These are phyloP conservation scores for Apiospora saccharicola DNA, from an alignment of 2,329 filamentous ascomycete species.

Conservation along the genomic window DNA sequence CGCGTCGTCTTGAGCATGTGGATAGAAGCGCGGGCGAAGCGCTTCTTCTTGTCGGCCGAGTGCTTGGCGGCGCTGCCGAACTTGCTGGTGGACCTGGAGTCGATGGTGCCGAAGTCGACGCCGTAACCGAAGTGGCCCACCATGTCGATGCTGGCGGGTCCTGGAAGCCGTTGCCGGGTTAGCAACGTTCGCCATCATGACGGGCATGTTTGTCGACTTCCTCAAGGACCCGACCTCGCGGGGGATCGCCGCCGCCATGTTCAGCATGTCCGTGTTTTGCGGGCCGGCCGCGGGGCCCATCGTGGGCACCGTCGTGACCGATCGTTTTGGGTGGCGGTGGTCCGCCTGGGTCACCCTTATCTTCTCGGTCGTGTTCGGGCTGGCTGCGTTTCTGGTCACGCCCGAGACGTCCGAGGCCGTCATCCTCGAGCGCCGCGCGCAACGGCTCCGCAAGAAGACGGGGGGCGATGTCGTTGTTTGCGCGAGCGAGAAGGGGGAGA, in stretches of 20 bases:
- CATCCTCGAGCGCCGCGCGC: background rate
- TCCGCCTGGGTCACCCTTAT: background rate
- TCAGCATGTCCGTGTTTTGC: background rate
- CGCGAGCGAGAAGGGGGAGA: background rate
- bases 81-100: background rate
- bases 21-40: constrained; percentile 65
- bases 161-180: background rate
- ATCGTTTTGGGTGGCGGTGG: background rate
- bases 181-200: background rate
- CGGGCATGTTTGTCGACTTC: background rate
- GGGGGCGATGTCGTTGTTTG: background rate
- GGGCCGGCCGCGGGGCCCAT: background rate
- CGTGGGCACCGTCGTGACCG: background rate
- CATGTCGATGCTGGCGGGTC: constrained; percentile 65
- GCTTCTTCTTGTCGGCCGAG: constrained; percentile 60
- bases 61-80: background rate
- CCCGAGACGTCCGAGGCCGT: background rate
- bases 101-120: constrained; percentile 71
- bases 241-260: constrained; percentile 5
- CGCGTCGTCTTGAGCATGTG: constrained; percentile 59
- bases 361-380: background rate
- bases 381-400: background rate
- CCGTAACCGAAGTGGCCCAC: constrained; percentile 77
- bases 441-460: background rate
- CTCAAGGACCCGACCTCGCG: background rate